Base-by-base conservation (phyloP, 768 basidiomycete species). In the Leccinum subgranulosum region DNA sequence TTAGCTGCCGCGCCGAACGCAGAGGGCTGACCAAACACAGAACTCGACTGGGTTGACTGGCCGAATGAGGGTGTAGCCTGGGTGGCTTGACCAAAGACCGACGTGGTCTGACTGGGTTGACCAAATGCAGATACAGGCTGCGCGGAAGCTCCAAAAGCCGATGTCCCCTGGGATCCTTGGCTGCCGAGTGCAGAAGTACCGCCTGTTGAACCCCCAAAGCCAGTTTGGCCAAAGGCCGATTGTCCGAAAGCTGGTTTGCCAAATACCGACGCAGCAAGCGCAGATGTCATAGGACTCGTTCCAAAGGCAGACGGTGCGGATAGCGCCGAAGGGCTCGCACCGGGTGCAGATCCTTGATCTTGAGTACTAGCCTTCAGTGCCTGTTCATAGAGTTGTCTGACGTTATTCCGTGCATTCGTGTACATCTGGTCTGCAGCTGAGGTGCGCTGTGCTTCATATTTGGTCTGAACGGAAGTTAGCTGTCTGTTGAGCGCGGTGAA, bases 381-480 rank as follows among this genome's bases (percentile, higher is more conserved):
- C 63, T 82, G 79, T 14, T 85, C 78, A 54, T 78, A 83, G 0
- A 79, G 74, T 61, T 83, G 77, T 51, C 67, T 64, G 14, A 79
- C 53, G 60, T 87, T 87, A 36, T 66, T 66, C 14, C 78, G 75
- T 3, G 80, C 82, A 56, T 81, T 82, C 75, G 69, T 55, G 58
- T 72, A 81, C 14, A 73, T 66, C 51, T 80, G 76, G 6, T 85
- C 79, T 8, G 88, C 85, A 15, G 79, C 74, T 7, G 78, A 61
- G 31, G 81, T 85, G 62, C 79, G 78, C 29, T 77, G 77, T 6
- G 76, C 68, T 72, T 92, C 89, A 58, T 85, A 88, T 61, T 81
- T 79, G 63, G 75, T 61, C 82, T 84, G 21, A n/a, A 31, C 15
- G 36, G 14, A 58, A 2, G 15, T 70, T 19, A 60, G 58, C 45